These are phyloP conservation scores for Epipyxis sp. DNA, from an alignment of 108 stramenopile genomes.

Conservation along the genomic window DNA sequence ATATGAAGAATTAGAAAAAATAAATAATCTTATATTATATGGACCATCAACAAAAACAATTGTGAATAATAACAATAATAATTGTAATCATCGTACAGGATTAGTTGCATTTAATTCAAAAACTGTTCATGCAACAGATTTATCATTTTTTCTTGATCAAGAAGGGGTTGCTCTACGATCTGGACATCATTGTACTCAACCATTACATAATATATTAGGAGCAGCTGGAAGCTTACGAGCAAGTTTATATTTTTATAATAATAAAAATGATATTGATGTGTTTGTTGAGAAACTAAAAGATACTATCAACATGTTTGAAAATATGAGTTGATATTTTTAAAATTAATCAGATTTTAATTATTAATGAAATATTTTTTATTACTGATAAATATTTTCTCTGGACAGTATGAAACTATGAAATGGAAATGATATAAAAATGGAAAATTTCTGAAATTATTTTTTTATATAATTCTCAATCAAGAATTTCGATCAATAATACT, in stretches of 20 bases:
- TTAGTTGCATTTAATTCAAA: conserved; percentile 77
- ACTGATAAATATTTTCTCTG: background rate
- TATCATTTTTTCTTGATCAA: conserved; percentile 88
- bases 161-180: conserved; percentile 89
- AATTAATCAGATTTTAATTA: background rate
- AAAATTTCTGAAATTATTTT: background rate
- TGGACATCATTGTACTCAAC: conserved; percentile 97
- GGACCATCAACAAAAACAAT: conserved; percentile 37
- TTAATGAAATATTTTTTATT: background rate
- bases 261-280: conserved; percentile 44
- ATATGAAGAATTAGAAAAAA: conserved; percentile 60
- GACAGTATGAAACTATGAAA: background rate
- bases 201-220: conserved; percentile 79
- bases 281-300: background rate
- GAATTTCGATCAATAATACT: too few relatives aligned
- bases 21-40: conserved; percentile 71
- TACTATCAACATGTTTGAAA: background rate
- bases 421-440: too few relatives aligned
- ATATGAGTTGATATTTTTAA: background rate
- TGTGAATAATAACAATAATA: too few relatives aligned
- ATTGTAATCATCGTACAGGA: conserved; percentile 69
- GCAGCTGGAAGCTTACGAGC: conserved; percentile 64
- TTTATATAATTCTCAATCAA: background rate
- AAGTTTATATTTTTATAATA: conserved; percentile 52
- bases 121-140: conserved; percentile 81